phyloP scores from a whole-genome alignment of 257 asterid genomes.

The Avicennia marina region DNA sequence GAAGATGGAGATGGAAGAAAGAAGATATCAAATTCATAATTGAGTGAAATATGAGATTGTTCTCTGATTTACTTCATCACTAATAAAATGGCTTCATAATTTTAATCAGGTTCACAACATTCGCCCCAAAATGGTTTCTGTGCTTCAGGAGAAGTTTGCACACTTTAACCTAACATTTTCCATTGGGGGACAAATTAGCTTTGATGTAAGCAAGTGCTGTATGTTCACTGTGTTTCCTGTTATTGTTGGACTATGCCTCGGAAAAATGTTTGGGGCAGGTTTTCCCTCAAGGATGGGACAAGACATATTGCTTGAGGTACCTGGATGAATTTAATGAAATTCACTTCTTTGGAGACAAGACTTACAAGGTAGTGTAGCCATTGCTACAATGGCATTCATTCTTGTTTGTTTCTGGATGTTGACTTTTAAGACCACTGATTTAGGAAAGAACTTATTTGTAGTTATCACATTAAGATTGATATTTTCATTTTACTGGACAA shows the following conservation, averaged over 20 bases:
- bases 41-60: constrained; percentile 8
- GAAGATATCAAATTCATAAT: neutral
- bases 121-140: constrained; percentile 80
- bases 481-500: neutral
- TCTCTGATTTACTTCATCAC: constrained; percentile 8
- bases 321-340: constrained; percentile 78
- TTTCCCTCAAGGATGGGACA: constrained; percentile 98
- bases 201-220: constrained; percentile 58
- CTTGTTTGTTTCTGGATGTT: neutral
- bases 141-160: constrained; percentile 76
- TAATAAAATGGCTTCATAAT: constrained; percentile 14
- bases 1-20: neutral
- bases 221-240: neutral
- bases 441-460: neutral
- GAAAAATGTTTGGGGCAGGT: constrained; percentile 41
- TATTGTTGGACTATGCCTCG: constrained; percentile 13
- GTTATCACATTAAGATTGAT: neutral
- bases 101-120: constrained; percentile 65
- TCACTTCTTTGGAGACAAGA: constrained; percentile 97
- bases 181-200: constrained; percentile 97
- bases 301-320: constrained; percentile 89
- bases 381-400: too few species aligned
- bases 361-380: constrained; percentile 90
- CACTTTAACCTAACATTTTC: constrained; percentile 77
- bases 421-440: neutral